Evolutionary conservation across 768 basidiomycete genomes (phyloP), one percentile per base, ranked within the genome.

Genomic region (Rickenella mellea): DNA sequence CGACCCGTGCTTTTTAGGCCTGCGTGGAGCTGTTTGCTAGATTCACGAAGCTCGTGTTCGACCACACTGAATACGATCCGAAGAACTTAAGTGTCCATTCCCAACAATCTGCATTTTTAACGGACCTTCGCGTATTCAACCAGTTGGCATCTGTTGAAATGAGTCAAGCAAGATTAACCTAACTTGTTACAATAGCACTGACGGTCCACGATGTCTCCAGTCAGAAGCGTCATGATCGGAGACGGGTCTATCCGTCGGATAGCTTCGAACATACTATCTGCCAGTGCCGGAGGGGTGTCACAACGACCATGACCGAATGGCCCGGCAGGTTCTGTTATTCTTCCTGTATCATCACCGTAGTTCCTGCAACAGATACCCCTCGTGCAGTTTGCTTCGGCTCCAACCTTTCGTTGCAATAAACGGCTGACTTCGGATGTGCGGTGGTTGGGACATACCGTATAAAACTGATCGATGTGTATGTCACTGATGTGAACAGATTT

Each of bases 141-240:
- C 76, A 78, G 12, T 73, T 61, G 5, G 71, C 69, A 43, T 66
- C 74, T 75, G 19, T 15, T 45, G 28, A 28, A 11, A 24, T 10
- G 32, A 31, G 9, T 35, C 12, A 24, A 27, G 4, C n/a, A 11
- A 26, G 41, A 40, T 24, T 28, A 43, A 17, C 10, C 6, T 24
- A 15, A 26, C 7, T 6, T 19, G 11, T 14, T 21, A 12, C 3
- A 37, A 39, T 26, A 21, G n/a, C 19, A 43, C 56, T 39, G 37
- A 74, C 76, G 72, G 57, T 79, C 77, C 4, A 79, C 68, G 5
- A 79, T 71, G 51, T 80, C 78, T 5, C 78, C 80, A 3, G 78
- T 82, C 49, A 80, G 80, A 25, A 82, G 69, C 4, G 73, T 67
- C 52, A 77, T 78, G 7, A 56, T 53, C 14, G 64, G 64, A 11